Conservation (phyloP, 495 filamentous ascomycete species). For the Acidomyces sp. region DNA sequence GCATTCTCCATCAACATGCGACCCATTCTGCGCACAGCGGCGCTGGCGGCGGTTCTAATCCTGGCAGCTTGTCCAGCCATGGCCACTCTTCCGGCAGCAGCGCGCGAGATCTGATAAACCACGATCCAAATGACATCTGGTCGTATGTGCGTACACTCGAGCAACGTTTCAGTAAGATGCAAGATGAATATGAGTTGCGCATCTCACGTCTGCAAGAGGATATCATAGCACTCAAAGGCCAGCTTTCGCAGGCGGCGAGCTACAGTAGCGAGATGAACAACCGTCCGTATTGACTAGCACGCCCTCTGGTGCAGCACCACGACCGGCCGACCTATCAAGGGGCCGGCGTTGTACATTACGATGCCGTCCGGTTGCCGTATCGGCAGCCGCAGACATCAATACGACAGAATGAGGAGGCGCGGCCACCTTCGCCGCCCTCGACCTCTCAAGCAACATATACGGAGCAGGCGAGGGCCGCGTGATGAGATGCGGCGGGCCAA, state of each 20-base stretch:
- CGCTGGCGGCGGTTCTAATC: conserved; percentile 22
- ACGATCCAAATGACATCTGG: conserved; percentile 20
- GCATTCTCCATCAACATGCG: conserved; percentile 25
- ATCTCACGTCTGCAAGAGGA: conserved; percentile 25
- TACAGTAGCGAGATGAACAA: conserved; percentile 16
- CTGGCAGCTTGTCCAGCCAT: conserved; percentile 29
- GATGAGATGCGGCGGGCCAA: too few species aligned
- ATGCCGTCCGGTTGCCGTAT: too few species aligned
- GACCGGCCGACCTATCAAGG: neutral
- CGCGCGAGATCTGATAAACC: conserved; percentile 26
- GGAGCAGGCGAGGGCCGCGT: too few species aligned
- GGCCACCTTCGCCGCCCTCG: too few species aligned
- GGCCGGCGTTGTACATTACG: neutral
- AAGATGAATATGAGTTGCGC: conserved; percentile 26
- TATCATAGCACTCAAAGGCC: conserved; percentile 22
- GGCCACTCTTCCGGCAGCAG: conserved; percentile 27
- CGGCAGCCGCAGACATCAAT: too few species aligned
- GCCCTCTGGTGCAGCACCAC: neutral
- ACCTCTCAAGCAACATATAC: too few species aligned
- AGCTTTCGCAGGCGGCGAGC: conserved; percentile 10
- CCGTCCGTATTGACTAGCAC: conserved; percentile 6
- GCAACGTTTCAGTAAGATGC: conserved; percentile 19
- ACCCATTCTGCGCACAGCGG: conserved; percentile 8
- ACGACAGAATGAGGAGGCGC: too few species aligned
- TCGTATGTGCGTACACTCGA: conserved; percentile 26